Conservation (phyloP, 805 yeast genomes). For the Ogataea paradorogensis region DNA sequence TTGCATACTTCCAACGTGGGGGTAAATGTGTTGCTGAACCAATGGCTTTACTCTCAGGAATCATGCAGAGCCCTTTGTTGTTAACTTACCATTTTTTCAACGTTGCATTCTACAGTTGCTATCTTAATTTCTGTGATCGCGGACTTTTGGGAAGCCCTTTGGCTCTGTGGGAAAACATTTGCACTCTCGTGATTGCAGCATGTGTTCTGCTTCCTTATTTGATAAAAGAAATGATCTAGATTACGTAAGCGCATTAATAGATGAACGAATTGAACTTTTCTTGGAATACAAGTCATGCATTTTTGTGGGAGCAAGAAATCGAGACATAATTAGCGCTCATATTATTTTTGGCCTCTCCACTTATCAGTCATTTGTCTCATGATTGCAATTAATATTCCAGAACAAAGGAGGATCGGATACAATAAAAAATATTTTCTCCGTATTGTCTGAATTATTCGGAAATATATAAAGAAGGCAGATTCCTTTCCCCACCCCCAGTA, state of each 20-base stretch:
- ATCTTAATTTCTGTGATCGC: constrained; percentile 58
- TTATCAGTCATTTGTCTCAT: too few species aligned
- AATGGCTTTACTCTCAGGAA: constrained; percentile 77
- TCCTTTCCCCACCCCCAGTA: too few species aligned
- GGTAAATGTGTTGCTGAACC: constrained; percentile 80
- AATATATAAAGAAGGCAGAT: background rate
- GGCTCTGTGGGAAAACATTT: constrained; percentile 67
- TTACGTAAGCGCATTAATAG: background rate
- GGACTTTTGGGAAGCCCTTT: constrained; percentile 69
- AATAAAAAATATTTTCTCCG: background rate
- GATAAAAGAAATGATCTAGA: constrained; percentile 23
- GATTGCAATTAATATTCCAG: too few species aligned
- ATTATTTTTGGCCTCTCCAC: too few species aligned
- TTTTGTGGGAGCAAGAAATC: too few species aligned
- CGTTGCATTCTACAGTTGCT: constrained; percentile 84
- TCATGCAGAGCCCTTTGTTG: constrained; percentile 68
- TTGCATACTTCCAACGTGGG: constrained; percentile 78
- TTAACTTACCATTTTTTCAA: constrained; percentile 84
- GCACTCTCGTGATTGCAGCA: constrained; percentile 70
- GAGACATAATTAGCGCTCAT: too few species aligned
- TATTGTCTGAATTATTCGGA: too few species aligned
- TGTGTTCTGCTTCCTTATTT: constrained; percentile 79
- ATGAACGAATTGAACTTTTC: too few species aligned
- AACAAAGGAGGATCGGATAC: too few species aligned
- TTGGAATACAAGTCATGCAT: too few species aligned